phyloP scores from a whole-genome alignment of 352 stramenopile genomes.

The Globisporangium megalacanthum region DNA sequence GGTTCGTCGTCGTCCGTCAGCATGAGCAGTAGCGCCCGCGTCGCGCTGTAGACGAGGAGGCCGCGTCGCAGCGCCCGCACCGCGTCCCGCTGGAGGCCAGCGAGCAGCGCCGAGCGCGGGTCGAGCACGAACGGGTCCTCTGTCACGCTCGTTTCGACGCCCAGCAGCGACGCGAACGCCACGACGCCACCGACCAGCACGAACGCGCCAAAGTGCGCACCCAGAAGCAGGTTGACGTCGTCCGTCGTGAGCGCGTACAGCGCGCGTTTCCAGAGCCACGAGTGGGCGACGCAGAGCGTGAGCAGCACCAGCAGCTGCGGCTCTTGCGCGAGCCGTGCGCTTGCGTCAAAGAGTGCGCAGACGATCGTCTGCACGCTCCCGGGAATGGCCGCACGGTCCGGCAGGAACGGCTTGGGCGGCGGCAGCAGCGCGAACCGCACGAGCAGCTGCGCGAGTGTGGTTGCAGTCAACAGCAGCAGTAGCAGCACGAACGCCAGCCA shows the following conservation, averaged over 20 bases:
- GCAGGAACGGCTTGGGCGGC: slow-evolving; percentile 17
- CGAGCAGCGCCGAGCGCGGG: slow-evolving; percentile 29
- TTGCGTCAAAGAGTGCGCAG: slow-evolving; percentile 26
- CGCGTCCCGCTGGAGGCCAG: slow-evolving; percentile 29
- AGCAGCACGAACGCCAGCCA: slow-evolving; percentile 22
- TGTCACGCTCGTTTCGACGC: slow-evolving; percentile 31
- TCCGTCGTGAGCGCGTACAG: slow-evolving; percentile 9
- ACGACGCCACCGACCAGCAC: slow-evolving; percentile 31
- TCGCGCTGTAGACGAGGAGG: slow-evolving; percentile 30
- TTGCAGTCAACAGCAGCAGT: slow-evolving; percentile 13
- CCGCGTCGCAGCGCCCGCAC: slow-evolving; percentile 40
- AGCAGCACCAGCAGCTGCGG: slow-evolving; percentile 42
- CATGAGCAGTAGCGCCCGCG: slow-evolving; percentile 24
- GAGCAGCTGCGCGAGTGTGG: slow-evolving; percentile 27
- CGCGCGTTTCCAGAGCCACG: slow-evolving; percentile 40
- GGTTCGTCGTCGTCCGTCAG: slow-evolving; percentile 12
- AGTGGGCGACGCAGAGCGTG: slow-evolving; percentile 34
- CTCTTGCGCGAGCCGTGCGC: slow-evolving; percentile 28
- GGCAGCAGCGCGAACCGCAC: slow-evolving; percentile 44
- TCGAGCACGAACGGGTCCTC: slow-evolving; percentile 52
- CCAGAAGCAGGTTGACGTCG: not conserved
- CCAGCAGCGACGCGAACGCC: slow-evolving; percentile 37
- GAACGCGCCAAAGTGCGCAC: slow-evolving; percentile 26
- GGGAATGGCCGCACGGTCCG: slow-evolving; percentile 18
- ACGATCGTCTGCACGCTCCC: slow-evolving; percentile 29